These are phyloP conservation scores for Rosa lucieae DNA, from an alignment of 306 rosid species.

Conservation along the genomic window DNA sequence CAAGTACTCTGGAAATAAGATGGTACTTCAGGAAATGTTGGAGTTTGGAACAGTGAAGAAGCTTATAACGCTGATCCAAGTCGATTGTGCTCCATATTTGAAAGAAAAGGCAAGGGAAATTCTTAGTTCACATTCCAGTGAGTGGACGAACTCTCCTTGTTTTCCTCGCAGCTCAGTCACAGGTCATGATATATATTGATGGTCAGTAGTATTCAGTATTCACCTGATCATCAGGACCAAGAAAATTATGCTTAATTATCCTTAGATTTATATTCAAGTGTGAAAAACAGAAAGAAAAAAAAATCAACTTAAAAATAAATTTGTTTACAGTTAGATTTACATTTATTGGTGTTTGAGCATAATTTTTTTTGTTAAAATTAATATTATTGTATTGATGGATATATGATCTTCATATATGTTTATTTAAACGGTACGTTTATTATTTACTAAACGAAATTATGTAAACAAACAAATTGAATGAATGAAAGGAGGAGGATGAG, in stretches of 20 bases:
- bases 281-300: no score
- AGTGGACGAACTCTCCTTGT: conserved; percentile 63
- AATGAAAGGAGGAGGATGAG: neutral
- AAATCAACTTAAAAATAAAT: no score
- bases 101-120: conserved; percentile 55
- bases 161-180: neutral
- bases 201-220: neutral
- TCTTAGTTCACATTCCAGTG: conserved; percentile 41
- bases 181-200: neutral
- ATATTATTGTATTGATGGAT: neutral
- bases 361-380: no score
- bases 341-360: no score
- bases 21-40: conserved; percentile 60
- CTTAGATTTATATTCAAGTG: no score
- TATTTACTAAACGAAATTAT: neutral
- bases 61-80: conserved; percentile 60
- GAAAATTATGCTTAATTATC: no score
- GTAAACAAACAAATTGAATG: neutral
- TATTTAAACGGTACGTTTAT: neutral
- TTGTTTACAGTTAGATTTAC: no score
- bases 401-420: neutral
- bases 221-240: neutral
- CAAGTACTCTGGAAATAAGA: conserved; percentile 42
- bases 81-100: conserved; percentile 36
- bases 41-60: conserved; percentile 49